phyloP scores from a whole-genome alignment of 106 monocot genomes.

The Hemerocallis citrina region DNA sequence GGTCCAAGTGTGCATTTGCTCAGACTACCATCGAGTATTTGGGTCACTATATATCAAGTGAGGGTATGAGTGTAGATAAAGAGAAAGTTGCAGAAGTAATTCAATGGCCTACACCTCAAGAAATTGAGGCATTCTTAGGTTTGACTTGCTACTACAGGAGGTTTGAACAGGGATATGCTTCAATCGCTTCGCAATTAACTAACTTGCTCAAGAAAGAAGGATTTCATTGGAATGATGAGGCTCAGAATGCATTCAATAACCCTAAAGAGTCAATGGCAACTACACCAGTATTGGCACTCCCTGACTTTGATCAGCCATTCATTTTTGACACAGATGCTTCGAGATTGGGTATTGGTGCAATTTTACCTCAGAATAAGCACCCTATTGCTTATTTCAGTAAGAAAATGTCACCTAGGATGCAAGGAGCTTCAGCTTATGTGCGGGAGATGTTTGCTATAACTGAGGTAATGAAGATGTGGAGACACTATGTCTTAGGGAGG shows the following conservation, averaged over 20 bases:
- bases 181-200: background rate
- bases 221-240: background rate
- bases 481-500: too few species aligned
- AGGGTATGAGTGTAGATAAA: background rate
- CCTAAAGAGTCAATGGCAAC: background rate
- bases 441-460: too few species aligned
- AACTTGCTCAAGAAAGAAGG: background rate
- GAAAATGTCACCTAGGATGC: background rate
- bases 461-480: too few species aligned
- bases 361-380: background rate
- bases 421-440: background rate
- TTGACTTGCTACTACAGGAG: background rate
- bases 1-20: background rate
- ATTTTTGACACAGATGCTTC: too few species aligned
- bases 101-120: background rate
- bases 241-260: background rate
- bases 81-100: background rate
- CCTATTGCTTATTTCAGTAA: background rate
- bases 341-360: background rate
- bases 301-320: background rate
- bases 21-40: background rate
- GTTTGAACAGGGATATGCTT: background rate
- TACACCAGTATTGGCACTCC: background rate
- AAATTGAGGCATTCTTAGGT: background rate
- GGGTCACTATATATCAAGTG: background rate